Evolutionary conservation across 73 alveolate genomes (phyloP).

Genomic region (Stentor coeruleus): DNA sequence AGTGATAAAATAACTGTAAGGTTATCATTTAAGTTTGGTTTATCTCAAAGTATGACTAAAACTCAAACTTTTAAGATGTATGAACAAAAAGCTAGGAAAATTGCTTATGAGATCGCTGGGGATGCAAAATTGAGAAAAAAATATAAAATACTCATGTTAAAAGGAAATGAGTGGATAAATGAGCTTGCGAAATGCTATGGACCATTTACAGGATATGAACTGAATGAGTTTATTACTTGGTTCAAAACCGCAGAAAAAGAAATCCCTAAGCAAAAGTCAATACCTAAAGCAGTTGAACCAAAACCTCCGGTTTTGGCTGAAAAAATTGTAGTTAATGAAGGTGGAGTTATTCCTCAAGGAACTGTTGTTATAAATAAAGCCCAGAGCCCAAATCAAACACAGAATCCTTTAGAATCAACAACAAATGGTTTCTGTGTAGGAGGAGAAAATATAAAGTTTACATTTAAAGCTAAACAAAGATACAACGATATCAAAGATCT

Average conservation of each 20-base stretch:
- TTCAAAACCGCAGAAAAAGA: neutral
- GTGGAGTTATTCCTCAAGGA: neutral
- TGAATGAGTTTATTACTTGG: constrained; percentile 4
- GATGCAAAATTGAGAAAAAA: neutral
- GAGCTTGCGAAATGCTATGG: neutral
- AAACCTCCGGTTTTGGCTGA: neutral
- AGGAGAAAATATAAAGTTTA: neutral
- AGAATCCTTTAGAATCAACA: neutral
- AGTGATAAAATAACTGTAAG: too few relatives aligned
- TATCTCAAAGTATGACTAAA: too few relatives aligned
- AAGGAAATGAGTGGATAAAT: constrained; percentile 12
- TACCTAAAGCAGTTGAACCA: constrained; percentile 14
- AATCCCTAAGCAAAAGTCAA: neutral
- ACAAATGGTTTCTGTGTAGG: neutral
- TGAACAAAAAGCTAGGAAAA: neutral
- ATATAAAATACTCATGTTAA: neutral
- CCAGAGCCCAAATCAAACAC: neutral
- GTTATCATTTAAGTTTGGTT: too few relatives aligned
- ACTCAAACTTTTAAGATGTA: neutral
- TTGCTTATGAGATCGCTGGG: neutral
- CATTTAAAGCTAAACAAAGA: constrained; percentile 24
- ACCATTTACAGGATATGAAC: neutral
- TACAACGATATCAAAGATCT: neutral
- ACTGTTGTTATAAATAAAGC: neutral
- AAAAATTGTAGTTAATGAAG: neutral